Conservation (phyloP, 768 basidiomycete species). For the Calocybe indica region DNA sequence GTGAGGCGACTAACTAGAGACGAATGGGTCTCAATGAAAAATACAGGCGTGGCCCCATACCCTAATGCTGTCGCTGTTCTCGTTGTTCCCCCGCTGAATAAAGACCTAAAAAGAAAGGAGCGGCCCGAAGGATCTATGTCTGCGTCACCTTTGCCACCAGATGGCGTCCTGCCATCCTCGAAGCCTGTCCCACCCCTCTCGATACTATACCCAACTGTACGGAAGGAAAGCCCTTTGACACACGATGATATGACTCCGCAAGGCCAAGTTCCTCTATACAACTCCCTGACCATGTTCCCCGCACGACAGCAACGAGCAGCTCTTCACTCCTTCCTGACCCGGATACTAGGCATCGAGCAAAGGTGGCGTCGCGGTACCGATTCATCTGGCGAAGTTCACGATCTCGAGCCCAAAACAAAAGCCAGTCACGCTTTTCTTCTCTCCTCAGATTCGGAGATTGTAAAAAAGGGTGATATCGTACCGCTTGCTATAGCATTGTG, state of each 20-base stretch:
- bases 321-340: conserved; percentile 41
- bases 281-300: conserved; percentile 62
- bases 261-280: conserved; percentile 56
- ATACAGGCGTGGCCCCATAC: conserved; percentile 41
- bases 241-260: conserved; percentile 16
- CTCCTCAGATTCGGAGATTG: conserved; percentile 41
- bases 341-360: conserved; percentile 45
- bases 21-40: conserved; percentile 48
- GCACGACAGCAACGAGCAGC: conserved; percentile 53
- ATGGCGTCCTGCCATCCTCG: conserved; percentile 2
- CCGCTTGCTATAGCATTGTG: conserved; percentile 69
- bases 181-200: conserved; percentile 23
- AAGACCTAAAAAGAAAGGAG: conserved; percentile 37
- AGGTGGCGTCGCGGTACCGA: conserved; percentile 6
- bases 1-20: conserved; percentile 59
- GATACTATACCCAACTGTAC: conserved; percentile 14
- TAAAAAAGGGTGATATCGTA: conserved; percentile 52
- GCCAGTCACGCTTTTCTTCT: conserved; percentile 70
- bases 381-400: background rate
- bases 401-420: conserved; percentile 3
- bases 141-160: conserved; percentile 23
- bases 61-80: conserved; percentile 60
- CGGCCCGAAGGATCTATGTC: conserved; percentile 35
- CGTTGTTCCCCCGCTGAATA: conserved; percentile 62
- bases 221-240: conserved; percentile 1